Base-by-base conservation (phyloP, 345 rosid species). In the Brassica carinata region DNA sequence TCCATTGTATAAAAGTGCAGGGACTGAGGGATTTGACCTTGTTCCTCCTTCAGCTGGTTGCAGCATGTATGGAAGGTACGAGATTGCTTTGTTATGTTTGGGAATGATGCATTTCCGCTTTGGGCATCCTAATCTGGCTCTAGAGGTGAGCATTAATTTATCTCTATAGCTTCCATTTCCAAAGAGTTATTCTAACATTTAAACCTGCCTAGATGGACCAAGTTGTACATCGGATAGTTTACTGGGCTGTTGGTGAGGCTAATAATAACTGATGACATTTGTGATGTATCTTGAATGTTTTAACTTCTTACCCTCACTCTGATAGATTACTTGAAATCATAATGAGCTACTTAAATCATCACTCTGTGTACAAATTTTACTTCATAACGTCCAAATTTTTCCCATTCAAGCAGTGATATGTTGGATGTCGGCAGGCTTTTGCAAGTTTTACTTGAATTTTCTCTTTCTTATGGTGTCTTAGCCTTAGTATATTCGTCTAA, bases 51-150 rank as follows among this genome's bases (percentile, higher is more conserved):
- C 94, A 77, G 73, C 86, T 79, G 90, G 83, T 19, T 86, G 84
- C 59, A 89, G 81, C 84, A 81, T 77, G 79, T 77, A 78, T 45
- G 98, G 90, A 86, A 87, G 97, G 84, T 92, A 87, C 71, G 97
- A 92, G 87, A 86, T 89, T 85, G 97, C 88, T 74, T 85, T 90
- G 83, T 85, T 96, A 78, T 93, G 92, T 87, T 75, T 91, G 77
- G 99, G 98, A 80, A 89, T 93, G 97, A 83, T 92, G 94, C 98
- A 96, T 84, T 92, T 90, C 81, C 96, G 90, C 87, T 91, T 92
- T 83, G 99, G 99, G 66, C 98, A 96, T 89, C 99, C 99, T 38
- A 90, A 88, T 83, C 90, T 88, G 84, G 99, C 97, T 71, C 80
- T 96, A 82, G 90, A 92, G 96, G 99, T 96, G 77, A 84, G 87